Conservation (phyloP, 2,329 filamentous ascomycete species). For the Exophiala sideris region DNA sequence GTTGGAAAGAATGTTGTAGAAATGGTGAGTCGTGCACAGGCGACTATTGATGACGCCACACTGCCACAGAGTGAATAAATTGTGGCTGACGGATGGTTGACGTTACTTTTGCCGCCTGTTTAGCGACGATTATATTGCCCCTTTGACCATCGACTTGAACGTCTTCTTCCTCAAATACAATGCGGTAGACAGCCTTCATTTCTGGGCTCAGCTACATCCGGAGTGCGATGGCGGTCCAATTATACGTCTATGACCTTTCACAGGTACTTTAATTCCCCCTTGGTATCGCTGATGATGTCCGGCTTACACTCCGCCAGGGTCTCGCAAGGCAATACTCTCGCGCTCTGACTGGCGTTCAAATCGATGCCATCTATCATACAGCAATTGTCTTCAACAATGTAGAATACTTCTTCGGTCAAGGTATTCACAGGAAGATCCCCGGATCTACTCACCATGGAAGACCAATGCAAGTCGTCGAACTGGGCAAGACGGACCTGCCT, state of each 20-base stretch:
- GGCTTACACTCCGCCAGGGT: constrained; percentile 39
- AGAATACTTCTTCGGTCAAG: constrained; percentile 88
- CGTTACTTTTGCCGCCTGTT: constrained; percentile 17
- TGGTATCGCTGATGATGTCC: not conserved
- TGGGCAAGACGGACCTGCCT: constrained; percentile 76
- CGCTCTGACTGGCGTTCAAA: constrained; percentile 62
- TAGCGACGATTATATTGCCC: not conserved
- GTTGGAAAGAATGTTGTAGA: not conserved
- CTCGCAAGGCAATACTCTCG: constrained; percentile 57
- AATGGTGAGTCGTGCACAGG: not conserved
- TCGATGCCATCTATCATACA: constrained; percentile 95
- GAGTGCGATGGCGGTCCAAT: constrained; percentile 65
- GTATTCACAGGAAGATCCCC: constrained; percentile 75
- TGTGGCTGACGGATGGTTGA: constrained; percentile 4
- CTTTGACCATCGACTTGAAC: not conserved
- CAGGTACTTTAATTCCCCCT: constrained; percentile 34
- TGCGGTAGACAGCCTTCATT: not conserved
- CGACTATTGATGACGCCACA: constrained; percentile 12
- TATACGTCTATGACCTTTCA: constrained; percentile 78
- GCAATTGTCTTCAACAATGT: constrained; percentile 78
- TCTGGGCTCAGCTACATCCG: not conserved
- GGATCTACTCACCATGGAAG: constrained; percentile 82
- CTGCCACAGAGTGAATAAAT: not conserved
- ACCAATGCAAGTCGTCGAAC: constrained; percentile 70
- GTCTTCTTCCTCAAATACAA: not conserved